Evolutionary conservation across 352 stramenopile genomes (phyloP).

Genomic region (Plasmopara muralis): DNA sequence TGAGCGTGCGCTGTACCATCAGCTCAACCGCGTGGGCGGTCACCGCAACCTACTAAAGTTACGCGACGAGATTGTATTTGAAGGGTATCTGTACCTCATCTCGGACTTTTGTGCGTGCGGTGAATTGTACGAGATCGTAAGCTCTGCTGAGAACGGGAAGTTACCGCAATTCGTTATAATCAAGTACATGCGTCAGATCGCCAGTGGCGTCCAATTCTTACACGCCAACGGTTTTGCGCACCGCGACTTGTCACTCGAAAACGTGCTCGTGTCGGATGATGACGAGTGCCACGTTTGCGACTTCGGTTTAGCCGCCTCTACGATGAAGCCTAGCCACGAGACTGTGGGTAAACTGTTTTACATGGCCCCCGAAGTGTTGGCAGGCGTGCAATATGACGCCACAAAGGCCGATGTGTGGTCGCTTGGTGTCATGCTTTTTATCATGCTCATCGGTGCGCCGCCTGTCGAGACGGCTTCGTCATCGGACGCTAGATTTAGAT

Average conservation of each 20-base stretch:
- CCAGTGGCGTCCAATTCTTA: slow-evolving; percentile 62
- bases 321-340: slow-evolving; percentile 34
- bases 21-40: slow-evolving; percentile 50
- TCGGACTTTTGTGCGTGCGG: slow-evolving; percentile 65
- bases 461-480: slow-evolving; percentile 55
- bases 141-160: slow-evolving; percentile 42
- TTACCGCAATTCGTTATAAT: slow-evolving; percentile 29
- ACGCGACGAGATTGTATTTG: slow-evolving; percentile 71
- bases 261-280: slow-evolving; percentile 68
- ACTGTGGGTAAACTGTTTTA: slow-evolving; percentile 83
- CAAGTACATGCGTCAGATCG: slow-evolving; percentile 68
- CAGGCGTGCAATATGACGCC: slow-evolving; percentile 51
- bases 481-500: slow-evolving; percentile 52
- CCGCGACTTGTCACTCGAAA: slow-evolving; percentile 79
- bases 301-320: slow-evolving; percentile 63
- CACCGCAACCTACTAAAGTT: slow-evolving; percentile 60
- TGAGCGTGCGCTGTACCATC: slow-evolving; percentile 62
- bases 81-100: slow-evolving; percentile 75
- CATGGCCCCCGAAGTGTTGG: slow-evolving; percentile 80
- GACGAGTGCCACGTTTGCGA: slow-evolving; percentile 77
- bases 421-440: slow-evolving; percentile 81
- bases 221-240: slow-evolving; percentile 72
- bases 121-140: slow-evolving; percentile 78
- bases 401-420: slow-evolving; percentile 82
- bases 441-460: slow-evolving; percentile 66